A percentile compares a stretch with the other conserved stretches of the same genome.
phyloP scores from a whole-genome alignment of 2,329 filamentous ascomycete species.

The Alternaria arborescens region DNA sequence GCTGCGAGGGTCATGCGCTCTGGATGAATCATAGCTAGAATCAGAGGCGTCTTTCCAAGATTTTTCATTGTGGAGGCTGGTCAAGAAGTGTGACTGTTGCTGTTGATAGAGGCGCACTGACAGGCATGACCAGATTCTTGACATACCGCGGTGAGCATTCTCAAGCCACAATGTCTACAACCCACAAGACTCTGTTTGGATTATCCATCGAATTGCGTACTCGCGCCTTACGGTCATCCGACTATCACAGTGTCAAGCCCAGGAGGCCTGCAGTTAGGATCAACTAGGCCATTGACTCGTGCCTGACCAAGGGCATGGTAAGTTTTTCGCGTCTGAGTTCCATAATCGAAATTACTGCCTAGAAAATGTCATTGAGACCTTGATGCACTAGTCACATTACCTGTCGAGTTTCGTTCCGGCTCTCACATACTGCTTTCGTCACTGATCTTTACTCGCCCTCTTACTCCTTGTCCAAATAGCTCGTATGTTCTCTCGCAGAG shows the following conservation, averaged over 20 bases:
- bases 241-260: background rate
- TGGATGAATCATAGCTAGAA: slow-evolving; percentile 5
- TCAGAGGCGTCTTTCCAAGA: background rate
- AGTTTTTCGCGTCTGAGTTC: background rate
- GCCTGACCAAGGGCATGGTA: background rate
- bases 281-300: background rate
- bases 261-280: background rate
- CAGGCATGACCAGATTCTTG: background rate
- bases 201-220: background rate
- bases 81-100: background rate
- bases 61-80: background rate
- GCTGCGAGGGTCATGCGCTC: slow-evolving; percentile 13
- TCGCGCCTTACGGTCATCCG: background rate
- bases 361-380: background rate
- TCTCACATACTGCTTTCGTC: background rate
- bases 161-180: background rate
- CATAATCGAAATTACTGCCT: background rate
- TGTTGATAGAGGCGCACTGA: background rate
- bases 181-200: background rate
- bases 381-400: background rate
- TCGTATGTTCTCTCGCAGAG: background rate
- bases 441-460: background rate
- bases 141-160: background rate
- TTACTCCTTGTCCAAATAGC: background rate
- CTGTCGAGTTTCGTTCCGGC: background rate